A percentile compares a stretch with the other conserved stretches of the same genome.
These are phyloP conservation scores for Vaccinium darrowii DNA, from an alignment of 148 eudicot genomes.

Conservation along the genomic window DNA sequence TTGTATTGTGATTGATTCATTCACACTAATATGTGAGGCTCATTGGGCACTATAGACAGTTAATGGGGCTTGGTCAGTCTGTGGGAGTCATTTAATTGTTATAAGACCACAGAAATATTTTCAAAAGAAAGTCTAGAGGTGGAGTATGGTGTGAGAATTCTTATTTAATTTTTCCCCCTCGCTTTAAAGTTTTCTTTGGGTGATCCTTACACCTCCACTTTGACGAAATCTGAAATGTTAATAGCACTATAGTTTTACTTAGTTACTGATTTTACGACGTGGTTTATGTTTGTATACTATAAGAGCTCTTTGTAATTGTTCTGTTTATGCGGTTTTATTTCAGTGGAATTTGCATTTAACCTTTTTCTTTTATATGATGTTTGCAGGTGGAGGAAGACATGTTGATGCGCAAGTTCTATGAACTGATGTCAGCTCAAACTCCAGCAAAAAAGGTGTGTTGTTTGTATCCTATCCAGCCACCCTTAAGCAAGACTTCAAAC, in stretches of 20 bases:
- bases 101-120: not conserved
- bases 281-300: not conserved
- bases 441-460: constrained; percentile 37
- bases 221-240: no score
- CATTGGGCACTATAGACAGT: not conserved
- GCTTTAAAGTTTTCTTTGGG: no score
- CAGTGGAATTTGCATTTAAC: not conserved
- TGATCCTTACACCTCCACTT: no score
- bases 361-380: not conserved
- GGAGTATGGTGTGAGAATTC: not conserved
- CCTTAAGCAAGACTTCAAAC: not conserved
- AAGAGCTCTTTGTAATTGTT: not conserved
- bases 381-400: constrained; percentile 72
- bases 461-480: no score
- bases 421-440: constrained; percentile 48
- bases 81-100: not conserved
- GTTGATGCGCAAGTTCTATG: constrained; percentile 69
- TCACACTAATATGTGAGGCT: not conserved
- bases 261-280: no score
- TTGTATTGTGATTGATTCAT: not conserved
- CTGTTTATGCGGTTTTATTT: not conserved
- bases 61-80: not conserved
- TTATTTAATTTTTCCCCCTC: no score
- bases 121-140: not conserved
- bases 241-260: no score